phyloP scores from a whole-genome alignment of 345 rosid species.

The Pelargonium nanum region DNA sequence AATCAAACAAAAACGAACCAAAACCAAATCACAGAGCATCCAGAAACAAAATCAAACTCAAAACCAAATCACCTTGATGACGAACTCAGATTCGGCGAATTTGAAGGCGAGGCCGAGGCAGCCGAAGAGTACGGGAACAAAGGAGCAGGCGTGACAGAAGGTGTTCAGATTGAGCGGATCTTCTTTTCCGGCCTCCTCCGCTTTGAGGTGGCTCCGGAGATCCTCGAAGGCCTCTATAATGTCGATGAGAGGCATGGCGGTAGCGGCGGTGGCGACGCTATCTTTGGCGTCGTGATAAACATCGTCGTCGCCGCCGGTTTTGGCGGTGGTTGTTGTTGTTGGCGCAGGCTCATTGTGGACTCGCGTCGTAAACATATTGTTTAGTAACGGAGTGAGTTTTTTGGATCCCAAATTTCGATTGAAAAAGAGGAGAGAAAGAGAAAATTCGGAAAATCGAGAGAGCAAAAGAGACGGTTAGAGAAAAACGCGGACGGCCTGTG shows the following conservation, averaged over 20 bases:
- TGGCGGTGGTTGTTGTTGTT: slow-evolving; percentile 1
- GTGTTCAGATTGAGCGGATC: slow-evolving; percentile 20
- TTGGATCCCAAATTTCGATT: too few relatives aligned
- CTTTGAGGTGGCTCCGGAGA: slow-evolving; percentile 37
- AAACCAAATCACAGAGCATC: not conserved
- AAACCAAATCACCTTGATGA: slow-evolving; percentile 27
- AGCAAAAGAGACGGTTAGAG: too few relatives aligned
- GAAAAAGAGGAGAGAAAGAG: too few relatives aligned
- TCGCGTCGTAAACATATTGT: too few relatives aligned
- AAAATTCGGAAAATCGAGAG: too few relatives aligned
- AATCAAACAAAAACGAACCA: not conserved
- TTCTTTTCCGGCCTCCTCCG: slow-evolving; percentile 1
- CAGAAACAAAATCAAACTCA: slow-evolving; percentile 17
- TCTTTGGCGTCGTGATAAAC: slow-evolving; percentile 16
- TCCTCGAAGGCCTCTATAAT: slow-evolving; percentile 58
- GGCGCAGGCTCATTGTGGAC: not conserved
- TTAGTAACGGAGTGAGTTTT: too few relatives aligned
- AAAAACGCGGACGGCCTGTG: too few relatives aligned
- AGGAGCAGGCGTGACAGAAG: slow-evolving; percentile 17
- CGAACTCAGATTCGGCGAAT: slow-evolving; percentile 16
- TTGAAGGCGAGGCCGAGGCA: slow-evolving; percentile 21
- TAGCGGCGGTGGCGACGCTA: not conserved
- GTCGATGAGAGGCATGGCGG: slow-evolving; percentile 27
- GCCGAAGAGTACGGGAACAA: slow-evolving; percentile 13
- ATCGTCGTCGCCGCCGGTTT: slow-evolving; percentile 14